Base-by-base conservation (phyloP, 2,329 filamentous ascomycete genomes). In the Aspergillus luchuensis region DNA sequence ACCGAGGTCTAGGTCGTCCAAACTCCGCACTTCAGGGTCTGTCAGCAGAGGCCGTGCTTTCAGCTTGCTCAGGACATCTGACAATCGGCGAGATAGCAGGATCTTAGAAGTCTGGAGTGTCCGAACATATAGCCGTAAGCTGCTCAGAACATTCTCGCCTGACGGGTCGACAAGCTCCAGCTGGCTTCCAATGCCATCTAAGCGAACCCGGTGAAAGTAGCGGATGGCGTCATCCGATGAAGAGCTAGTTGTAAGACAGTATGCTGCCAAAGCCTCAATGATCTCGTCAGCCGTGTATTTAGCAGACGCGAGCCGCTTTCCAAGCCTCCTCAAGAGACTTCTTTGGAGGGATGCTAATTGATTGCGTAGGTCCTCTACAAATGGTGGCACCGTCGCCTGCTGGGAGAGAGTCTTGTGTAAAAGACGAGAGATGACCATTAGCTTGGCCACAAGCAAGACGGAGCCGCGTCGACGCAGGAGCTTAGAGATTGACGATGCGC, bases 21-120 rank as follows among this genome's bases (percentile, higher is more conserved):
- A 75, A 1, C 79, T 77, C 57, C 84, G 83, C 17, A 97, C 79
- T 1, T 87, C 82, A 1, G 83, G 76, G 71, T 96, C 91, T n/a
- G 86, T 85, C 3, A 97, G 78, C 11, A 98, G 80, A 0, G 89
- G 86, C 7, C 84, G 84, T 55, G 84, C 83, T 74, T 94, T 94
- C 5, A 97, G 76, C 21, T 81, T 84, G 7, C 82, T 79, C 3
- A 97, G 78, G 1, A 89, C 85, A 58, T 91, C 88, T 0, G 88
- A 84, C 10, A 97, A 81, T 55, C 87, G 87, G 47, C 84, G 82
- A 0, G 92, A 92, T 7, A 94, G 87, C 11, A 97, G 76, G 0
- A 86, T 82, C 69, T 93, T 91, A 0, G 93, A 90, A 64, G 92
- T 88, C 43, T 91, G 82, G 11, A 97, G 79, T 0, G 93, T 97